phyloP scores from a whole-genome alignment of 2,329 filamentous ascomycete genomes.

The Ophiostoma piceae region DNA sequence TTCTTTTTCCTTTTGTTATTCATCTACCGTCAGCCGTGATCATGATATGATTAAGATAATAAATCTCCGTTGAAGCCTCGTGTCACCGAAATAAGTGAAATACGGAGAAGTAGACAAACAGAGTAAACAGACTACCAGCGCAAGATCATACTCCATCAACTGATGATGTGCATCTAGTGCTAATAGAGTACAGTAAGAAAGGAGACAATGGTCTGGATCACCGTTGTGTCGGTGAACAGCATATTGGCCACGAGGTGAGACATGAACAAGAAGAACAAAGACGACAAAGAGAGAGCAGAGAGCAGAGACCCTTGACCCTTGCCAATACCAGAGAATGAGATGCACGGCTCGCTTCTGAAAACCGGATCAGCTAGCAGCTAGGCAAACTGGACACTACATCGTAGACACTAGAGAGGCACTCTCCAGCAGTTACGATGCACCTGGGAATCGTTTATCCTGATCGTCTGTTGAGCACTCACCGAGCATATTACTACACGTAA shows the following conservation, averaged over 20 bases:
- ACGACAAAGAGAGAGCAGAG: not conserved
- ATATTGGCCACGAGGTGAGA: not conserved
- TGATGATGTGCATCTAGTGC: not conserved
- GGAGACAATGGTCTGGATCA: not conserved
- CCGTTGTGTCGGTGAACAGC: not conserved
- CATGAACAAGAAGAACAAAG: not conserved
- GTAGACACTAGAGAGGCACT: too few relatives aligned
- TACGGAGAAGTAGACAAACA: constrained; percentile 12
- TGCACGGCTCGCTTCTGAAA: not conserved
- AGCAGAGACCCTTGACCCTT: not conserved
- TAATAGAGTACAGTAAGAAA: too few relatives aligned
- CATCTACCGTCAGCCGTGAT: not conserved
- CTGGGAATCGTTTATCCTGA: too few relatives aligned
- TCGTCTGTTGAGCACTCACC: too few relatives aligned
- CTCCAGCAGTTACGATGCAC: too few relatives aligned
- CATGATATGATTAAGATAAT: not conserved
- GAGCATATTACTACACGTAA: too few relatives aligned
- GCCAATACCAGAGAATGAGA: not conserved
- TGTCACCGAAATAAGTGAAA: not conserved
- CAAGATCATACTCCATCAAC: not conserved
- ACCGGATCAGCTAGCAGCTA: not conserved
- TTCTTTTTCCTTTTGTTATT: not conserved
- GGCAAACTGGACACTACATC: too few relatives aligned
- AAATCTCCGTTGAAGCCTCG: not conserved
- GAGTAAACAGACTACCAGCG: not conserved